Evolutionary conservation across 1,284 basidiomycete species (phyloP).

Genomic region (Taiwanofungus camphoratus): DNA sequence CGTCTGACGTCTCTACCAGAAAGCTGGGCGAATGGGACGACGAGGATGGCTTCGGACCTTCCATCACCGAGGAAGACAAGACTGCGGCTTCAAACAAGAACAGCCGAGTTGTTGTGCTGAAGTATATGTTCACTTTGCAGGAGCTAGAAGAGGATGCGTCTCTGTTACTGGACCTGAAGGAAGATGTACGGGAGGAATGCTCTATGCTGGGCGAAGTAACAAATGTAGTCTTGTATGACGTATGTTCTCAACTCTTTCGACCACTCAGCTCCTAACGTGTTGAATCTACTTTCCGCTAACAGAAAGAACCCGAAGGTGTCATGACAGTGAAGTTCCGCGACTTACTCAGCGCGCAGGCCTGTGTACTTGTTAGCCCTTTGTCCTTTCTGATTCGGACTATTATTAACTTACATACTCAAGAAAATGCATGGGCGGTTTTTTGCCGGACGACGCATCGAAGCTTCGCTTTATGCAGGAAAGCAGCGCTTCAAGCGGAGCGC

Average conservation of each 20-base stretch:
- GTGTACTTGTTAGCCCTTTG: constrained; percentile 63
- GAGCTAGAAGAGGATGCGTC: constrained; percentile 87
- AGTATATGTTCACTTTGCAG: constrained; percentile 89
- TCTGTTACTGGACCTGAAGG: constrained; percentile 88
- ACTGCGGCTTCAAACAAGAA: constrained; percentile 44
- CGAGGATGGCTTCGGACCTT: constrained; percentile 77
- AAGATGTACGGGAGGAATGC: constrained; percentile 95
- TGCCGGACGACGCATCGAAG: constrained; percentile 78
- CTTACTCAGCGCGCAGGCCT: constrained; percentile 82
- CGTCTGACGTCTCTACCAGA: constrained; percentile 31
- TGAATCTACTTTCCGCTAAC: constrained; percentile 12
- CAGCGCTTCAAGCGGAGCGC: constrained; percentile 79
- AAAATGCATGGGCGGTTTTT: constrained; percentile 98
- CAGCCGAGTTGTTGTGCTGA: constrained; percentile 83
- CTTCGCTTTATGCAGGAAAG: constrained; percentile 75
- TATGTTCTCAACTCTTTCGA: no score
- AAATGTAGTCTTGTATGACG: constrained; percentile 95
- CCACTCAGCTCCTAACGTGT: constrained; percentile 1
- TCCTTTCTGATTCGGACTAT: background rate
- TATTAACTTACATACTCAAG: constrained; percentile 31
- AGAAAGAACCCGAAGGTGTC: constrained; percentile 91
- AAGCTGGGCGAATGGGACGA: constrained; percentile 86
- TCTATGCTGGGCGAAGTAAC: constrained; percentile 91
- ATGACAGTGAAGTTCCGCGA: constrained; percentile 97
- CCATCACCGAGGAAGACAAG: constrained; percentile 49